Base-by-base conservation (phyloP, 2,329 filamentous ascomycete genomes). In the Zymoseptoria ardabiliae region DNA sequence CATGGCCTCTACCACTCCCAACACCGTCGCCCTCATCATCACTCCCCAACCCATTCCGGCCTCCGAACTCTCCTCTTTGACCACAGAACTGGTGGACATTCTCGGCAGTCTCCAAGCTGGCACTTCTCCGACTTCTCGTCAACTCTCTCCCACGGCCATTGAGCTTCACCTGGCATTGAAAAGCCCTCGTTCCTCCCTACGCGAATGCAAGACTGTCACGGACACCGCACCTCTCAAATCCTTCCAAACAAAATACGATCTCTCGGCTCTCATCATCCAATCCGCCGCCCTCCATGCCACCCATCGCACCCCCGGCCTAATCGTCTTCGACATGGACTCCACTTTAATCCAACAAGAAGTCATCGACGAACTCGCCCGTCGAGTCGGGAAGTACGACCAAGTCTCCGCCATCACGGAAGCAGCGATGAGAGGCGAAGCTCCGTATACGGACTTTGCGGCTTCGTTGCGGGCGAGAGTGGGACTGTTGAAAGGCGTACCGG, bases 311-410 rank as follows among this genome's bases (percentile, higher is more conserved):
- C 67, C 71, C 5, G 85, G 93, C 8, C 80, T 97, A 10, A 91
- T 93, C 3, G 90, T 97, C 30, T 99, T 99, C 71, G 94, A 99
- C 74, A 99, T 99, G 94, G 94, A 99, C 77, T 94, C 89, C 74
- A 99, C 94, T 0, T 82, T 99, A 61, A 97, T 99, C 72, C 89
- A 93, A 57, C 92, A 99, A 74, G 94, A 99, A 77, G 92, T 97
- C 61, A 97, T 99, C 71, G 94, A 99, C 74, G 86, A 97, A 69
- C 87, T 99, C 58, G 94, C 94, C 3, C 86, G 88, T 57, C 88
- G 88, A 45, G 85, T 96, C 2, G 90, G 91, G 56, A 60, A 67
- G 30, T 73, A 74, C 62, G 85, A 85, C 56, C 80, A 89, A 68
- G 93, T 99, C 48, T 89, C 91, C 9, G 82, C 87, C 68, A 97